Evolutionary conservation across 2,329 filamentous ascomycete genomes (phyloP), one percentile per base, ranked within the genome.

Genomic region (Endothia cerciana): DNA sequence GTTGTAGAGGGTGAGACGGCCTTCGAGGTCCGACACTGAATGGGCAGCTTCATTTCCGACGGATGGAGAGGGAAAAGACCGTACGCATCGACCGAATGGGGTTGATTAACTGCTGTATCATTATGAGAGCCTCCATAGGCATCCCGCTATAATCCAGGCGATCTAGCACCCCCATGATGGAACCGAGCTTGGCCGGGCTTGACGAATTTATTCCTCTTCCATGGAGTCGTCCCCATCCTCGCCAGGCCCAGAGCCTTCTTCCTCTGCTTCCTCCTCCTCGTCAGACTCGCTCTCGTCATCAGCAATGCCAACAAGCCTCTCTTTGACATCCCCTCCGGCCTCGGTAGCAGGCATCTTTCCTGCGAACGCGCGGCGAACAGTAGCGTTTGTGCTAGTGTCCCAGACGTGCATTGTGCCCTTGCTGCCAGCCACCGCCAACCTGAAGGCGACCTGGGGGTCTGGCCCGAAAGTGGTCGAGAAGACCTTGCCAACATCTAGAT

Each of bases 381-480:
- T 90, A 17, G 87, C 87, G 76, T 99, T 99, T 65, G 95, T 99
- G 77, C 92, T 87, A 28, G 95, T 97, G 78, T 98, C 94, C 95
- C 95, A 99, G 62, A 99, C 89, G 76, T 97, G 92, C 74, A 98
- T 89, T 43, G 87, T 87, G 56, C 95, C 95, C 81, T 96, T 96
- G 82, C 94, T 98, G 64, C 95, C 95, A 7, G 94, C 95, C 22
- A 99, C 93, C 2, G 94, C 92, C 55, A 99, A 84, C 63, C 95
- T 86, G 85, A 98, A 99, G 30, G 92, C 91, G 11, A 98, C 93
- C 78, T 95, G 92, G 41, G 89, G 78, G 75, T 99, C 95, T 0
- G 95, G 94, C 4, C 91, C 95, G 77, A 98, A 99, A 7, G 86
- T 87, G 2, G 94, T 91, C 13, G 92, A 92, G 79, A 99, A 99